Evolutionary conservation across 495 filamentous ascomycete species (phyloP), one percentile per base, ranked within the genome.

Genomic region (Penicillium nucicola): DNA sequence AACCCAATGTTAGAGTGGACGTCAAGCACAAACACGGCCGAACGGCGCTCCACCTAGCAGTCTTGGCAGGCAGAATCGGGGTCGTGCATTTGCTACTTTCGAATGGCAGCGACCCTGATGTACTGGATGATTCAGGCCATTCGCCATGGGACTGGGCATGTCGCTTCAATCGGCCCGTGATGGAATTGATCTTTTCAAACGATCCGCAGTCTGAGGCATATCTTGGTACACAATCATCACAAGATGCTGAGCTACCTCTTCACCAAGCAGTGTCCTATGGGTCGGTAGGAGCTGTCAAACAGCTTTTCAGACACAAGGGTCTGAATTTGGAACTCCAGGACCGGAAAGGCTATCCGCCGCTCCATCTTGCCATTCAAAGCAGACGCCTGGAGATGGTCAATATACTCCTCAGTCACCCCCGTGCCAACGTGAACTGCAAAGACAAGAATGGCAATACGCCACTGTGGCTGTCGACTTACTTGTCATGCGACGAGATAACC

Each of bases 381-480:
- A 15, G 40, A 10, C 34, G 38, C 43, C 39, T n/a, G 8, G 44
- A 46, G 45, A 14, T 45, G 11, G 35, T 56, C 13, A 14, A 52
- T 40, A 22, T 56, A 15, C 43, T 56, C 20, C 32, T 56, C 12
- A 34, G 33, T 17, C 19, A 56, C 20, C 33, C 20, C 3, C 8
- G 13, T 15, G 17, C 11, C 14, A 36, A 40, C 6, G n/a, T 52
- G 3, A 52, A 56, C 25, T 44, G 25, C 15, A 42, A 9, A 45
- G 49, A 50, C 15, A 44, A 41, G 19, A 6, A 44, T 36, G 34
- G 48, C 2, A 56, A 56, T 36, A 56, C 48, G 38, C 48, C 44
- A 12, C 43, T 56, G 25, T 56, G 19, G 48, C 18, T 56, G 13
- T 51, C 48, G 31, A 52, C 32, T 48, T 33, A 47, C 39, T 39